Conservation (phyloP, 169 alveolate species). For the Toxoplasma gondii region DNA sequence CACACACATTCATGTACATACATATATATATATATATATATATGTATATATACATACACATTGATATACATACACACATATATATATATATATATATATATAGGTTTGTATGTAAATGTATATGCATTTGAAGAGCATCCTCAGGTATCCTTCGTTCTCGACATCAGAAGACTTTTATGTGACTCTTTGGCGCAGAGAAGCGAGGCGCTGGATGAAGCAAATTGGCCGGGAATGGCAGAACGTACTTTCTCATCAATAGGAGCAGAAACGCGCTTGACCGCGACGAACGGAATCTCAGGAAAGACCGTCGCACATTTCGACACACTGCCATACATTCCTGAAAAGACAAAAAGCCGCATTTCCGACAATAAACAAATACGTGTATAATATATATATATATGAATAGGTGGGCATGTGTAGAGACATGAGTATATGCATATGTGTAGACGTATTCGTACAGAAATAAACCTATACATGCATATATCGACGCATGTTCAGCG, state of each 20-base stretch:
- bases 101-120: not conserved
- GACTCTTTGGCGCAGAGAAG: no score
- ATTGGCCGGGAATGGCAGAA: no score
- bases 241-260: conserved; percentile 49
- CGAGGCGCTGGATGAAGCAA: no score
- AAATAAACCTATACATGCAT: not conserved
- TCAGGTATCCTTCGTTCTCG: no score
- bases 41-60: no score
- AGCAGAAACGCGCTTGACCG: conserved; percentile 32
- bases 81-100: not conserved
- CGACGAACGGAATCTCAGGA: not conserved
- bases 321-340: conserved; percentile 42
- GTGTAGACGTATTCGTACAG: not conserved
- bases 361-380: not conserved
- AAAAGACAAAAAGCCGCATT: not conserved
- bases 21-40: not conserved
- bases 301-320: conserved; percentile 28
- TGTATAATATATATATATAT: not conserved
- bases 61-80: not conserved
- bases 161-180: no score
- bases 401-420: not conserved
- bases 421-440: not conserved
- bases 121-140: no score
- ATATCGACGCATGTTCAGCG: not conserved
- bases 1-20: conserved; percentile 17